These are phyloP conservation scores for Litchi chinensis DNA, from an alignment of 345 rosid genomes.

Conservation along the genomic window DNA sequence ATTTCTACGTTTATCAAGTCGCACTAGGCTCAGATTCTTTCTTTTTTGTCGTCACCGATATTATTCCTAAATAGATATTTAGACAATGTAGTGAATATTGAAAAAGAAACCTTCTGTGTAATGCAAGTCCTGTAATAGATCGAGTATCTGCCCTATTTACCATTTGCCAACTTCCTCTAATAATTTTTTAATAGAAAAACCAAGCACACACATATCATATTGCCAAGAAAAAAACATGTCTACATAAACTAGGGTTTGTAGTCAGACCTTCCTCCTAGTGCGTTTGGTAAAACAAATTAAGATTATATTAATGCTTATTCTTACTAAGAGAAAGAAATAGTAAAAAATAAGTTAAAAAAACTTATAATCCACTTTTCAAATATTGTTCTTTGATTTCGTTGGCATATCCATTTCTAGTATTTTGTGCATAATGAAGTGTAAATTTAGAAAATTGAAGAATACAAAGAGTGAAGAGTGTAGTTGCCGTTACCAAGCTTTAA, in stretches of 20 bases:
- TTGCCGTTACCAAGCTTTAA: neutral
- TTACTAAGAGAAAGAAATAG: too few relatives aligned
- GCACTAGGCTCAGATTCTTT: slow-evolving; percentile 21
- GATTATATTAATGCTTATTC: neutral
- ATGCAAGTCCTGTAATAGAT: neutral
- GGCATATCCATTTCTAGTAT: neutral
- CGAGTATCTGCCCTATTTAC: neutral
- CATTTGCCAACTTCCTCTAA: too few relatives aligned
- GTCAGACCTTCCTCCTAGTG: too few relatives aligned
- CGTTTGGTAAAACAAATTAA: too few relatives aligned
- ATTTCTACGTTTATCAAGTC: slow-evolving; percentile 7
- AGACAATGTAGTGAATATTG: slow-evolving; percentile 3
- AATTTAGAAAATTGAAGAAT: neutral
- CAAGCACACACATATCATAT: too few relatives aligned
- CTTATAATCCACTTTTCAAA: neutral
- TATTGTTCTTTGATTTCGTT: neutral
- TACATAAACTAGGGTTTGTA: neutral
- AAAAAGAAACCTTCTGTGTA: neutral
- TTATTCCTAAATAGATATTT: slow-evolving; percentile 9
- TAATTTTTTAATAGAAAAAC: too few relatives aligned
- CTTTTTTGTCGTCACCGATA: slow-evolving; percentile 2
- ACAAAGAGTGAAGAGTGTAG: neutral
- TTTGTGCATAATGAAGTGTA: neutral
- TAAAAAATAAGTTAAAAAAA: neutral
- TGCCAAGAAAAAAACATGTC: too few relatives aligned